These are phyloP conservation scores for Russula compacta DNA, from an alignment of 768 basidiomycete genomes.

Conservation along the genomic window DNA sequence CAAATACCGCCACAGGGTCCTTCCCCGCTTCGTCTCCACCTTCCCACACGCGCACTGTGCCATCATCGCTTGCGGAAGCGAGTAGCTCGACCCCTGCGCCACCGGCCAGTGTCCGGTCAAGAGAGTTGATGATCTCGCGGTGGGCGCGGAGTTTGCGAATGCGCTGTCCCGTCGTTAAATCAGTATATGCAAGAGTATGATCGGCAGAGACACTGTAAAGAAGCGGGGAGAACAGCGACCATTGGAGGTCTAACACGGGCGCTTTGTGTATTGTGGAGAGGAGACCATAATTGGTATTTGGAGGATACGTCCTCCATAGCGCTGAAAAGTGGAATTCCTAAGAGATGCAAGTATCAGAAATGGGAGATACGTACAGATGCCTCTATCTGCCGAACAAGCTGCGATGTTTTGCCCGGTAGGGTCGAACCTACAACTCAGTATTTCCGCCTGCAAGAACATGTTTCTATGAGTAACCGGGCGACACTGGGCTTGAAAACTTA, in stretches of 20 bases:
- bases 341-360: conserved; percentile 1
- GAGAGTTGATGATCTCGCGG: conserved; percentile 79
- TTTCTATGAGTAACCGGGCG: background rate
- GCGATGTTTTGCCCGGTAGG: conserved; percentile 92
- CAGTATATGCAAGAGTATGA: conserved; percentile 66
- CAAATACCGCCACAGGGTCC: conserved; percentile 68
- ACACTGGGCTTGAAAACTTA: conserved; percentile 32
- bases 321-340: conserved; percentile 35
- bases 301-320: conserved; percentile 84
- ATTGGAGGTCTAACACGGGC: conserved; percentile 87
- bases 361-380: conserved; percentile 62
- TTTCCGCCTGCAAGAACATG: conserved; percentile 52
- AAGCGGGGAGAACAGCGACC: conserved; percentile 64
- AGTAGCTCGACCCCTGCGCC: conserved; percentile 81
- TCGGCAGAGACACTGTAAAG: conserved; percentile 89
- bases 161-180: conserved; percentile 78
- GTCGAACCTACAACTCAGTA: conserved; percentile 87
- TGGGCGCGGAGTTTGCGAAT: conserved; percentile 79
- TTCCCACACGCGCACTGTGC: conserved; percentile 87
- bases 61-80: conserved; percentile 86
- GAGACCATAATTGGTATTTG: conserved; percentile 88
- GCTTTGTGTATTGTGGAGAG: conserved; percentile 80
- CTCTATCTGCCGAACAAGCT: conserved; percentile 82
- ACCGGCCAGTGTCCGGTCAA: conserved; percentile 79
- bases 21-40: conserved; percentile 69